Conservation (phyloP, 2,329 filamentous ascomycete species). For the Grosmannia clavigera region DNA sequence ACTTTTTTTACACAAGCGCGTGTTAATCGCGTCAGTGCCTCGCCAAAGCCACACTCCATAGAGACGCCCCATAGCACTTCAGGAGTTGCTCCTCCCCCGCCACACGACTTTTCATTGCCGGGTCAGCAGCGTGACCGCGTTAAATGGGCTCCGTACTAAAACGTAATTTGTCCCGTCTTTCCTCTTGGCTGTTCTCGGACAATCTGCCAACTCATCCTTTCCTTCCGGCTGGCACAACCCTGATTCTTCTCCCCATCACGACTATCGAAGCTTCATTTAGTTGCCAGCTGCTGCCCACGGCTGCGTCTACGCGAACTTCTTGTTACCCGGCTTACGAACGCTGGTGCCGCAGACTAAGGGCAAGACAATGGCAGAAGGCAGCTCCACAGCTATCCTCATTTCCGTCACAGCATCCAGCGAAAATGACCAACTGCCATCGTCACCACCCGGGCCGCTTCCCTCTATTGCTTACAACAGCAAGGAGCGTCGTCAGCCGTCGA, state of each 20-base stretch:
- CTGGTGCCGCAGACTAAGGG: not conserved
- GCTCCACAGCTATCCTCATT: not conserved
- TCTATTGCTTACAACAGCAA: slow-evolving; percentile 18
- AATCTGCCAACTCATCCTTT: not conserved
- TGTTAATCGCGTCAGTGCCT: slow-evolving; percentile 9
- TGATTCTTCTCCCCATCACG: not conserved
- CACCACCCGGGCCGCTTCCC: slow-evolving; percentile 15
- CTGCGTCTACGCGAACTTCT: not conserved
- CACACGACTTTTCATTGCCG: slow-evolving; percentile 8
- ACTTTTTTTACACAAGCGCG: slow-evolving; percentile 4
- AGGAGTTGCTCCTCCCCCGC: slow-evolving; percentile 11
- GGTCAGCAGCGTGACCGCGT: slow-evolving; percentile 5
- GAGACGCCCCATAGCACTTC: not conserved
- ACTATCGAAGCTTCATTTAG: not conserved
- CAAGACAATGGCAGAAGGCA: slow-evolving; percentile 13
- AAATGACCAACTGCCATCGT: slow-evolving; percentile 8
- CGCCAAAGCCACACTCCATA: slow-evolving; percentile 5
- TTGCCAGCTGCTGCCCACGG: not conserved
- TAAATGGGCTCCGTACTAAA: not conserved
- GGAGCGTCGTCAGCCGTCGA: slow-evolving; percentile 36
- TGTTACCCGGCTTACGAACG: not conserved
- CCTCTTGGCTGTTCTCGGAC: not conserved
- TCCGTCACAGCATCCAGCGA: not conserved
- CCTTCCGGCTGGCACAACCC: not conserved
- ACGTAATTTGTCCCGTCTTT: not conserved